phyloP scores from a whole-genome alignment of 2,329 filamentous ascomycete genomes.

The Penicillium fuscoglaucum region DNA sequence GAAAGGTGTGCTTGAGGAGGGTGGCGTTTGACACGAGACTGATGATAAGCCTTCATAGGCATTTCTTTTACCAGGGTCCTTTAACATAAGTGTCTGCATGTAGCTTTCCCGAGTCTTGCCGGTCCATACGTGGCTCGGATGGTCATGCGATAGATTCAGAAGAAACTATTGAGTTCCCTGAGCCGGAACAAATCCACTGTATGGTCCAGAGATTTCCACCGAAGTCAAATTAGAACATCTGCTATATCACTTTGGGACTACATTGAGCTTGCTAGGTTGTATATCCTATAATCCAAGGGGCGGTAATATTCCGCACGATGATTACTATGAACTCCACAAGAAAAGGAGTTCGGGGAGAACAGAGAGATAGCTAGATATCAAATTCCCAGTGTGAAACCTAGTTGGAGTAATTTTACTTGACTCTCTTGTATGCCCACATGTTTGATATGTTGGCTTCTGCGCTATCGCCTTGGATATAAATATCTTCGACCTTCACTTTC shows the following conservation, averaged over 20 bases:
- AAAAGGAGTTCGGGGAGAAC: too few species aligned
- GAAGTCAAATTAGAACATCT: background rate
- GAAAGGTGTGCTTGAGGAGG: background rate
- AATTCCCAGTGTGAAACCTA: background rate
- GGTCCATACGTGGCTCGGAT: background rate
- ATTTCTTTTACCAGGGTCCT: background rate
- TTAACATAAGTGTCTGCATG: background rate
- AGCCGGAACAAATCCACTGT: background rate
- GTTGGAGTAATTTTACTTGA: background rate
- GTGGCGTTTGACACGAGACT: background rate
- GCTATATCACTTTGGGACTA: background rate
- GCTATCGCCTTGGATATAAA: constrained; percentile 4
- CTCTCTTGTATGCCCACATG: background rate
- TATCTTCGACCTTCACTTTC: background rate
- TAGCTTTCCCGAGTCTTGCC: background rate
- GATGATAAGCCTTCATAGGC: background rate
- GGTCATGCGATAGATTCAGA: background rate
- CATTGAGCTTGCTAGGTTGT: background rate
- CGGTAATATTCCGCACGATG: constrained; percentile 54
- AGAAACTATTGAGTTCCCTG: background rate
- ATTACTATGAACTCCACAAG: constrained; percentile 45
- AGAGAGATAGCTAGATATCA: background rate
- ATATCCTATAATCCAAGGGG: constrained; percentile 31
- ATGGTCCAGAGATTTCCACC: background rate
- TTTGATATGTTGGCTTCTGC: background rate